Conservation (phyloP, 2,329 filamentous ascomycete genomes). For the Pestalotiopsis sp. region DNA sequence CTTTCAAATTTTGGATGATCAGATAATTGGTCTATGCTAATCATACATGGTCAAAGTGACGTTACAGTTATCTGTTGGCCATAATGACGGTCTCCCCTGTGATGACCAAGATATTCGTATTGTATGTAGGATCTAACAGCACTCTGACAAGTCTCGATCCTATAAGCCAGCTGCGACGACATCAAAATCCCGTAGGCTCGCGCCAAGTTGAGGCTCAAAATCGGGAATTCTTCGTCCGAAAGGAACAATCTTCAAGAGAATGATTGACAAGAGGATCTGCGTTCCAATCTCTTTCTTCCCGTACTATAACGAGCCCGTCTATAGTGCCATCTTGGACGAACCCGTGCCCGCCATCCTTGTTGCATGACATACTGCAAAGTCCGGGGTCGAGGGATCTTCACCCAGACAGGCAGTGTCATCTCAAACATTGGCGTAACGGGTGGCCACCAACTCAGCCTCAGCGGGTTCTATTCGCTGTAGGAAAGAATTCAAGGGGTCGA, state of each 20-base stretch:
- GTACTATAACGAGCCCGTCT: no score
- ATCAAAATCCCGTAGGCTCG: background rate
- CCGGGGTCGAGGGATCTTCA: constrained; percentile 7
- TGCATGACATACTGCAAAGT: constrained; percentile 10
- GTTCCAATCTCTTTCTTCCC: no score
- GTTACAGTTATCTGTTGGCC: background rate
- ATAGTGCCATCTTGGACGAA: no score
- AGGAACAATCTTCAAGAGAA: background rate
- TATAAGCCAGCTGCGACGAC: background rate
- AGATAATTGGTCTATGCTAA: no score
- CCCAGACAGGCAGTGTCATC: constrained; percentile 1
- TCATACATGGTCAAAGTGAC: background rate
- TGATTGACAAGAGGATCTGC: background rate
- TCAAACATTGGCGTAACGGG: constrained; percentile 15
- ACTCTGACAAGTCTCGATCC: background rate
- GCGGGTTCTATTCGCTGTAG: background rate
- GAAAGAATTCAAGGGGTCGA: constrained; percentile 7
- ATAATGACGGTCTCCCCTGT: no score
- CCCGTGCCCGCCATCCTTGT: background rate
- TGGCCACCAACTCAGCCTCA: constrained; percentile 12
- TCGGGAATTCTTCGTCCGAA: background rate
- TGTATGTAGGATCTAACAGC: background rate
- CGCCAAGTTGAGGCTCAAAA: background rate
- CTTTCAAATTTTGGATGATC: no score
- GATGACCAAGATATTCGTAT: no score